Base-by-base conservation (phyloP, 257 asterid genomes). In the Gentiana macrophylla region DNA sequence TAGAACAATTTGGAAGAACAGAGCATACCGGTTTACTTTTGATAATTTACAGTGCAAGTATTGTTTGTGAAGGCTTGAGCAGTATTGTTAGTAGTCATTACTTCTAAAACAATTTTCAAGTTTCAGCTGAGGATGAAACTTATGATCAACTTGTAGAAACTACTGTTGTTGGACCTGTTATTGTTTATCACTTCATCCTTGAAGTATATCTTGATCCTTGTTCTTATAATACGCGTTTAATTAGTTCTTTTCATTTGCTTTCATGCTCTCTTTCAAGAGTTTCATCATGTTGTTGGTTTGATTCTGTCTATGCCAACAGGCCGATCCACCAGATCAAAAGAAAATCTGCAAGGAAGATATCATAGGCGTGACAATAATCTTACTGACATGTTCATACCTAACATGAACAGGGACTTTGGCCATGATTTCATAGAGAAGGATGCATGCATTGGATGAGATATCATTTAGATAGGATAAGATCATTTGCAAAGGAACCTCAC, bases 61-160 rank as follows among this genome's bases (percentile, higher is more conserved):
- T 15, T 15, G 24, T 15, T 15, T 15, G 24, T 15, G 24, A 15
- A 15, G 24, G 24, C 24, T 15, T 15, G 24, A 15, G 24, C 24
- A 15, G 24, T 15, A 15, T 15, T 15, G 24, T 15, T 15, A 15
- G 24, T 15, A 15, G 24, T 15, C 24, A 15, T 15, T 15, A 15
- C 24, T 15, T 15, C 24, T 15, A 15, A 15, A 15, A 15, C 24
- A 15, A 15, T 15, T 15, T 15, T 15, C 24, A 15, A 15, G 24
- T 15, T 59, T 81, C 90, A 64, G 83, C 94, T 1, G 90, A 84
- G 73, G 94, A 84, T 54, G 94, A 84, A 37, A 77, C 85, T 44
- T 77, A 79, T 35, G 90, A 84, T 70, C 94, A 84, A 70, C 76
- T 77, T 48, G 55, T 84, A 34, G 94, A 84, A 56, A 84, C 87